Base-by-base conservation (phyloP, 192 early-diverging fungal genomes). In the Podila clonocystis region DNA sequence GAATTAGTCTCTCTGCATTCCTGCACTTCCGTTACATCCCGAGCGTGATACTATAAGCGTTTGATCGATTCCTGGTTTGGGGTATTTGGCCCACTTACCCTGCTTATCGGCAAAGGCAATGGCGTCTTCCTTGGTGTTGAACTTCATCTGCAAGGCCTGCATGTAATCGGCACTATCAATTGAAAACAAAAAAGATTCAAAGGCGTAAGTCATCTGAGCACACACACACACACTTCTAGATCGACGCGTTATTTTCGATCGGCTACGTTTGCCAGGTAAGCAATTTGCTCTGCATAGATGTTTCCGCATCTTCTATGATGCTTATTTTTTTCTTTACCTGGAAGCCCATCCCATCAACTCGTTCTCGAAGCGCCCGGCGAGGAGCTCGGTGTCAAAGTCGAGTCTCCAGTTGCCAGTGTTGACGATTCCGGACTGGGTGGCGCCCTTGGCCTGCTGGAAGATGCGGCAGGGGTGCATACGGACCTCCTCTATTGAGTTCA, bases 21-120 rank as follows among this genome's bases (percentile, higher is more conserved):
- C 1, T 45, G 41, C 41, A 45, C 3, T 0, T 15, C 41, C 41
- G 41, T 1, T 45, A 0, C 41, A 45, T 45, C 41, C 41, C 13
- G 41, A 45, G 4, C 13, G 3, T 45, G 41, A 17, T 45, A 55
- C 3, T 20, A 3, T 22, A 22, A 9, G 22, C 17, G 24, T 24
- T 11, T 6, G 20, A 55, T 22, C n/a, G 22, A 4, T 9, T 5
- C 24, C 52, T 55, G 20, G 24, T 19, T 4, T 28, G 11, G 3
- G 20, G n/a, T 22, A 9, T 66, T 50, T 45, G 33, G 30, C 30
- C n/a, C 57, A 28, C 48, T 55, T 78, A 87, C 85, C 96, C 85
- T 98, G 96, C 67, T 94, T 93, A 82, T 98, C 95, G n/a, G 96
- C 97, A 88, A 99, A 99, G 48, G 88, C 80, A 65, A 97, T 88